Conservation (phyloP, 495 filamentous ascomycete species). For the Penicillium malachiteum region DNA sequence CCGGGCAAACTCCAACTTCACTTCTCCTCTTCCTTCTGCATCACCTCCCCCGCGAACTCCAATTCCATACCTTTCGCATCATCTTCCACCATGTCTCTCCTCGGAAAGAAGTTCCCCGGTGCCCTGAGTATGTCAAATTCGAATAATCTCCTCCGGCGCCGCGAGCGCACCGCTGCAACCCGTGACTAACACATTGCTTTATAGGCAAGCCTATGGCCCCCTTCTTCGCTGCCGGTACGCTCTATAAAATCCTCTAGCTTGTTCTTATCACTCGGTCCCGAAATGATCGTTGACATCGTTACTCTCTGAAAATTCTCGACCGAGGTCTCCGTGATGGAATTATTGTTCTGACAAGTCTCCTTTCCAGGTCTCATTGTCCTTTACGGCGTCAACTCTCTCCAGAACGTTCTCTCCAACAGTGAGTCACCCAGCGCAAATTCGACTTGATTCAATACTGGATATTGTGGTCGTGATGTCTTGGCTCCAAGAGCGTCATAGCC, state of each 20-base stretch:
- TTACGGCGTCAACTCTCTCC: slow-evolving; percentile 82
- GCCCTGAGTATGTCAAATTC: slow-evolving; percentile 71
- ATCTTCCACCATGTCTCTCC: slow-evolving; percentile 66
- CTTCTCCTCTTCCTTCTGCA: slow-evolving; percentile 33
- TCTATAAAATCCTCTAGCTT: slow-evolving; percentile 4
- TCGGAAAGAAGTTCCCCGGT: slow-evolving; percentile 91
- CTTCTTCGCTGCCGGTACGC: slow-evolving; percentile 92
- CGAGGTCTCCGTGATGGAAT: slow-evolving; percentile 7
- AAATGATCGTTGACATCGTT: not conserved
- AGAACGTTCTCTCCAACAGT: slow-evolving; percentile 70
- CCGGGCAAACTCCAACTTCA: slow-evolving; percentile 43
- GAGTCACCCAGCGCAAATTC: slow-evolving; percentile 36
- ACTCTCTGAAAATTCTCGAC: not conserved
- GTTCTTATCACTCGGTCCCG: not conserved
- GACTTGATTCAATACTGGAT: not conserved
- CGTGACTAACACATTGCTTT: slow-evolving; percentile 31
- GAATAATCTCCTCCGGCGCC: not conserved
- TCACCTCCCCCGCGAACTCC: slow-evolving; percentile 30
- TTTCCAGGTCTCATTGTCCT: slow-evolving; percentile 70
- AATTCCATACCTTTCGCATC: slow-evolving; percentile 33
- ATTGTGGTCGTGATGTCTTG: not conserved
- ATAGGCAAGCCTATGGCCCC: slow-evolving; percentile 84
- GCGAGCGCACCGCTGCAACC: slow-evolving; percentile 1
- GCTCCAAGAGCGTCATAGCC: not conserved
- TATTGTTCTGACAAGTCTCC: slow-evolving; percentile 31